Evolutionary conservation across 2,329 filamentous ascomycete species (phyloP), one percentile per base, ranked within the genome.

Genomic region (Rutstroemia sp.): DNA sequence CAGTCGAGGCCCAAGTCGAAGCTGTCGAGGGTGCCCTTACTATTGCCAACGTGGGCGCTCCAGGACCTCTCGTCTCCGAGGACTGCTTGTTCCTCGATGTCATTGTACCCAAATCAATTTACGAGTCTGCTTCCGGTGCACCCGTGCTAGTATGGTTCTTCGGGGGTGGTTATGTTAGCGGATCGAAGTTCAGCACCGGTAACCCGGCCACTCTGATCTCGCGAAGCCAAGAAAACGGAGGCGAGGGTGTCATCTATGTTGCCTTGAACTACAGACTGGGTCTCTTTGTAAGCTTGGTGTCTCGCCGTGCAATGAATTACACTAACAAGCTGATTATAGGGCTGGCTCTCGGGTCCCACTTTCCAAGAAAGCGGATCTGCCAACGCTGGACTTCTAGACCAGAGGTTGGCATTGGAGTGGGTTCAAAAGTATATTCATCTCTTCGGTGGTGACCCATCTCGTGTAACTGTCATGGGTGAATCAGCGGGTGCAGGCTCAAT

Each of bases 351-450:
- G 69, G 78, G 17, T 72, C 73, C 4, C 19, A 75, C 67, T 23
- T 69, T 77, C 42, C 70, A 73, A 14, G 62, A 59, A 46, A 69
- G 74, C 57, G 77, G 75, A 14, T 70, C 70, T 12, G 69, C 75
- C 3, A 82, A 82, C 63, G 75, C 73, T 10, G 79, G 73, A 2
- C 68, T 82, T 1, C 70, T 75, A 54, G 80, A 83, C 57, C 80
- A 83, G 62, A 72, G 77, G 12, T 70, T 81, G 17, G 79, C 78
- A 23, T 68, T 85, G 7, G 71, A 82, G 61, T 85, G 81, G 81
- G 73, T 83, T 3, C 74, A 78, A 54, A 65, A 75, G 42, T 70
- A 81, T 58, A 81, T 82, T 54, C 69, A 76, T 61, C 66, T 73
- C 10, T 84, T 83, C 60, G 80, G 81, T 9, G 80, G 80, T 12